Percentiles rank a stretch among this genome's conserved stretches.
Evolutionary conservation across 2,329 filamentous ascomycete species (phyloP).

Genomic region (Erysiphe neolycopersici): DNA sequence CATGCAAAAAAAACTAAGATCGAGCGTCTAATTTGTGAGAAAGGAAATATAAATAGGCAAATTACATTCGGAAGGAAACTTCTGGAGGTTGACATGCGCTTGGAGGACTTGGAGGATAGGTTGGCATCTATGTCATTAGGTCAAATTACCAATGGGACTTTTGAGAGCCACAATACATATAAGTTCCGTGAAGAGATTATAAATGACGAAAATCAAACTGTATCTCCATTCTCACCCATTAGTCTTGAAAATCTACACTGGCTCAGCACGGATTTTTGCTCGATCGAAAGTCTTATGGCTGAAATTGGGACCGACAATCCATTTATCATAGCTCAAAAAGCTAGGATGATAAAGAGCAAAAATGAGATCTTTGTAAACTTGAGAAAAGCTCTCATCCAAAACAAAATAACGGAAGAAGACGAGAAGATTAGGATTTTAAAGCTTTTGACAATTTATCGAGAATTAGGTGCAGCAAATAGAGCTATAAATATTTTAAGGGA

Average conservation of each 20-base stretch:
- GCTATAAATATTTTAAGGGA: slow-evolving; percentile 23
- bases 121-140: slow-evolving; percentile 24
- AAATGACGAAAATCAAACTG: slow-evolving; percentile 9
- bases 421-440: slow-evolving; percentile 21
- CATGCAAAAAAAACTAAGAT: slow-evolving; percentile 36
- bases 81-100: slow-evolving; percentile 37
- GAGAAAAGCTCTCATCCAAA: slow-evolving; percentile 32
- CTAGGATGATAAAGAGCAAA: slow-evolving; percentile 27
- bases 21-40: slow-evolving; percentile 32
- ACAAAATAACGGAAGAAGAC: slow-evolving; percentile 17
- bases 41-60: slow-evolving; percentile 32
- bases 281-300: slow-evolving; percentile 23
- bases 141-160: slow-evolving; percentile 7
- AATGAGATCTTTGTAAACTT: slow-evolving; percentile 39
- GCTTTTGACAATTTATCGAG: slow-evolving; percentile 30
- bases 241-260: slow-evolving; percentile 19
- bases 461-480: slow-evolving; percentile 31
- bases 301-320: slow-evolving; percentile 30
- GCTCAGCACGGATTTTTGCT: slow-evolving; percentile 29
- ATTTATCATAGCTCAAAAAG: slow-evolving; percentile 30
- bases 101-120: slow-evolving; percentile 34
- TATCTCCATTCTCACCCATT: slow-evolving; percentile 11
- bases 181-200: slow-evolving; percentile 17
- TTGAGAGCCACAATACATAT: slow-evolving; percentile 13
- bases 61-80: slow-evolving; percentile 35